Percentiles rank a stretch among this genome's conserved stretches.
These are phyloP conservation scores for Pleomassaria siparia DNA, from an alignment of 2,329 filamentous ascomycete genomes.

Conservation along the genomic window DNA sequence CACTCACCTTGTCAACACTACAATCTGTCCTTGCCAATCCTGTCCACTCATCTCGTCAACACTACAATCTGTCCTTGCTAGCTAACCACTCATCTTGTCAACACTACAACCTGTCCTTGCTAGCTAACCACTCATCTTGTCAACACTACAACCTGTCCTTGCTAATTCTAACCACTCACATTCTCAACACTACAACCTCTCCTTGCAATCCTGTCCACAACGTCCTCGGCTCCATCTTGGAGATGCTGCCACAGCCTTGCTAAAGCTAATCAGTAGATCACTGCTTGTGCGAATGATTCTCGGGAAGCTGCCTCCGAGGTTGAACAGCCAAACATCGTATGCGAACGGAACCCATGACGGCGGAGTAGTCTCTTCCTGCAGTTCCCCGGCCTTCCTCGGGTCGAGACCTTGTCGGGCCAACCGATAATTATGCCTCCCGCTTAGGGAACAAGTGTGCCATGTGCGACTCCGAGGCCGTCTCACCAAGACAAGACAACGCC, in stretches of 20 bases:
- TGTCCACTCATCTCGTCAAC: too few species aligned
- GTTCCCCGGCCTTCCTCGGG: slow-evolving; percentile 2
- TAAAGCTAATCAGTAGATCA: slow-evolving; percentile 5
- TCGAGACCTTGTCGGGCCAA: neutral
- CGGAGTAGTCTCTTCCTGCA: neutral
- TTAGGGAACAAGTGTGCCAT: slow-evolving; percentile 9
- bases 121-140: too few species aligned
- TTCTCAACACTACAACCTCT: too few species aligned
- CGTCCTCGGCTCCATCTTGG: neutral
- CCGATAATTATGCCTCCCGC: neutral
- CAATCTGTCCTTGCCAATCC: too few species aligned
- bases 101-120: too few species aligned
- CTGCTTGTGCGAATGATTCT: slow-evolving; percentile 1
- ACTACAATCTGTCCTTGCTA: too few species aligned
- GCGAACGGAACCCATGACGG: slow-evolving; percentile 3
- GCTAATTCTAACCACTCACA: too few species aligned
- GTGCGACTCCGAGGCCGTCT: slow-evolving; percentile 6
- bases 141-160: too few species aligned
- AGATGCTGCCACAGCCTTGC: slow-evolving; percentile 12
- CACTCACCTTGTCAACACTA: too few species aligned
- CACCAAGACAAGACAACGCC: slow-evolving; percentile 1
- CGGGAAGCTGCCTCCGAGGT: slow-evolving; percentile 9
- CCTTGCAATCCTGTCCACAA: slow-evolving; percentile 2
- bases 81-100: too few species aligned
- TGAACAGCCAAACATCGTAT: slow-evolving; percentile 6